Evolutionary conservation across 352 stramenopile genomes (phyloP), one percentile per base, ranked within the genome.

Genomic region (Phytophthora macrochlamydospora): DNA sequence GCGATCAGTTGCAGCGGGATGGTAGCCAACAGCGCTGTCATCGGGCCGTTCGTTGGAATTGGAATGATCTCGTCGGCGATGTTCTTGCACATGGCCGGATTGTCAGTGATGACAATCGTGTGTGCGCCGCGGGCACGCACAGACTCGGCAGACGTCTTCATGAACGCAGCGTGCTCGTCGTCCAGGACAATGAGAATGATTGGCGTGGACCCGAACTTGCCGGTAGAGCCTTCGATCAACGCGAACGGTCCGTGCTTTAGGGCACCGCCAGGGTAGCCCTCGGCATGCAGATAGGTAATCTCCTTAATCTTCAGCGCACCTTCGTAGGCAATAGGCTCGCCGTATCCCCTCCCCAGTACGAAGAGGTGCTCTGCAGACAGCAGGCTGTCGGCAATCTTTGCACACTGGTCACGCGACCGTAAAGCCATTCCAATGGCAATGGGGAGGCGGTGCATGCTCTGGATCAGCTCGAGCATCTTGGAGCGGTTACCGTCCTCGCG

Each of bases 241-340:
- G 98, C 97, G 62, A 99, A 99, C 3, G 98, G 97, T 8, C 97
- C 98, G 78, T 99, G 98, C 82, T 99, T 99, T 51, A 99, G 83
- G 43, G 97, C 98, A 30, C 97, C 97, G 29, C 97, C 98, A 56
- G 95, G 93, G 81, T 99, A 99, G 31, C 97, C 97, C 67, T 99
- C 97, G 31, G 97, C 98, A 69, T 99, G 97, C 42, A 99, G 73
- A 69, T 99, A 99, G 57, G 94, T 98, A 78, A 99, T 98, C 84
- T 99, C 98, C 80, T 99, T 99, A 58, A 99, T 98, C 81, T 99
- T 99, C 18, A 99, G 76, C 18, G 98, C 97, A 38, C 97, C 98
- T 86, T 99, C 97, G 65, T 97, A 93, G 14, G 97, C 97, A 52
- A 99, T 97, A 5, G 96, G 95, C 70, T 98, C 93, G 50, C 83